Percentiles rank a stretch among this genome's conserved stretches.
These are phyloP conservation scores for Plectosphaerella sp. DNA, from an alignment of 2,329 filamentous ascomycete species.

Conservation along the genomic window DNA sequence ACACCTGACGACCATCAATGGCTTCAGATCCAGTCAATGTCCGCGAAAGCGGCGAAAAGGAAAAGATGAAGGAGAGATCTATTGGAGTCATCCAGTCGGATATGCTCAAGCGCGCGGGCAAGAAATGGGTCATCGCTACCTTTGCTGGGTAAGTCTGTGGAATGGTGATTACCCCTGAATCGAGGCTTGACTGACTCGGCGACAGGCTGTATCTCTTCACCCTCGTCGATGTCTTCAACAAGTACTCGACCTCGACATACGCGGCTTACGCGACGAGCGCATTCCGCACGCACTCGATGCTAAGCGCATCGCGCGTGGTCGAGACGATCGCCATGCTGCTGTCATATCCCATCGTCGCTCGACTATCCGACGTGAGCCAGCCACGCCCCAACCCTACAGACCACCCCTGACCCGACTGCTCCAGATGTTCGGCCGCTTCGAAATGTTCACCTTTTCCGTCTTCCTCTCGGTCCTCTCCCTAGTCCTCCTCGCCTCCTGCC, in stretches of 20 bases:
- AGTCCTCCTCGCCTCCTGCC: conserved; percentile 58
- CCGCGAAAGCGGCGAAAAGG: not conserved
- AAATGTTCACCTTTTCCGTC: conserved; percentile 38
- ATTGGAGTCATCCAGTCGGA: not conserved
- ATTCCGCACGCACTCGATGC: conserved; percentile 43
- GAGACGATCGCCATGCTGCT: conserved; percentile 43
- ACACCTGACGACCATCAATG: not conserved
- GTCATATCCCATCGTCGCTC: conserved; percentile 55
- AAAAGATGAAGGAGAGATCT: not conserved
- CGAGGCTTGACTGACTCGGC: not conserved
- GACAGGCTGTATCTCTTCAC: conserved; percentile 9
- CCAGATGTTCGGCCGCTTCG: conserved; percentile 43
- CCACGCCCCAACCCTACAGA: not conserved
- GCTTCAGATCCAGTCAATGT: not conserved
- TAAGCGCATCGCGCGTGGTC: conserved; percentile 43
- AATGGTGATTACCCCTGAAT: not conserved
- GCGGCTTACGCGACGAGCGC: conserved; percentile 25
- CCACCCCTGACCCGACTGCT: conserved; percentile 19
- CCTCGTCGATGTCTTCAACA: conserved; percentile 22
- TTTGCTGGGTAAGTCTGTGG: not conserved
- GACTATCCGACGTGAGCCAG: conserved; percentile 42
- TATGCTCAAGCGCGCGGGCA: not conserved
- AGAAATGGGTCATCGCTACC: not conserved
- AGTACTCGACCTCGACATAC: conserved; percentile 25
- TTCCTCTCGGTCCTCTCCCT: conserved; percentile 45